Evolutionary conservation across 306 rosid species (phyloP).

Genomic region (Castanea mollissima): DNA sequence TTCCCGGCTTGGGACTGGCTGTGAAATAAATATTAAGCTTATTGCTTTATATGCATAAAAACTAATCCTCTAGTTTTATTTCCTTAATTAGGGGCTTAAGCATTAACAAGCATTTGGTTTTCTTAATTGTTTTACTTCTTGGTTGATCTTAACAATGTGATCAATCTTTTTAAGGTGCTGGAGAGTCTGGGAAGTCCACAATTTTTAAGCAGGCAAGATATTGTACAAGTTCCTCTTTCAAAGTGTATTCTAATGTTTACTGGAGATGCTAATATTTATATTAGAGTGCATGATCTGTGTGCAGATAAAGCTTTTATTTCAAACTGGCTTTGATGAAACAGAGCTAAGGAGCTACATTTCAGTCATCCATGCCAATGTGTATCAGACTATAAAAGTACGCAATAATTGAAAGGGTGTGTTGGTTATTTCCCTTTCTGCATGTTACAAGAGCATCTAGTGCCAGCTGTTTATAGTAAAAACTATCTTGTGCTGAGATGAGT

Average conservation of each 20-base stretch:
- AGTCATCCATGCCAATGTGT: conserved; percentile 96
- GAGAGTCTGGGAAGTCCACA: conserved; percentile 96
- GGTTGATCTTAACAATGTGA: conserved; percentile 16
- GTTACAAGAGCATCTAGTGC: conserved; percentile 44
- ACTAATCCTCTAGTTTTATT: background rate
- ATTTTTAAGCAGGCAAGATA: conserved; percentile 88
- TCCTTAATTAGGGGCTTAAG: background rate
- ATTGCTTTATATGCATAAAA: background rate
- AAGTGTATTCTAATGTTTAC: conserved; percentile 7
- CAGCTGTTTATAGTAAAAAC: conserved; percentile 26
- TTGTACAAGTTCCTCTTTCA: conserved; percentile 10
- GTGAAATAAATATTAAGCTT: background rate
- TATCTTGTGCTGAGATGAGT: conserved; percentile 32
- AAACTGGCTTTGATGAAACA: conserved; percentile 94
- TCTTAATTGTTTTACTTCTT: background rate
- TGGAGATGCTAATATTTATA: conserved; percentile 12
- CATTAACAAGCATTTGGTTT: background rate
- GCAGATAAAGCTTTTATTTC: conserved; percentile 96
- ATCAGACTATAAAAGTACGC: conserved; percentile 99
- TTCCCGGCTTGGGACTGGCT: too few species aligned
- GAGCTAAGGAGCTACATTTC: conserved; percentile 88
- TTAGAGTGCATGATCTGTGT: conserved; percentile 4
- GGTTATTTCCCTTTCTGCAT: conserved; percentile 77
- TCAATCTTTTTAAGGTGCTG: conserved; percentile 57
- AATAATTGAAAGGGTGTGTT: conserved; percentile 99